Evolutionary conservation across 208 protist genomes (phyloP), one percentile per base, ranked within the genome.

Genomic region (Acanthamoeba lenticulata): DNA sequence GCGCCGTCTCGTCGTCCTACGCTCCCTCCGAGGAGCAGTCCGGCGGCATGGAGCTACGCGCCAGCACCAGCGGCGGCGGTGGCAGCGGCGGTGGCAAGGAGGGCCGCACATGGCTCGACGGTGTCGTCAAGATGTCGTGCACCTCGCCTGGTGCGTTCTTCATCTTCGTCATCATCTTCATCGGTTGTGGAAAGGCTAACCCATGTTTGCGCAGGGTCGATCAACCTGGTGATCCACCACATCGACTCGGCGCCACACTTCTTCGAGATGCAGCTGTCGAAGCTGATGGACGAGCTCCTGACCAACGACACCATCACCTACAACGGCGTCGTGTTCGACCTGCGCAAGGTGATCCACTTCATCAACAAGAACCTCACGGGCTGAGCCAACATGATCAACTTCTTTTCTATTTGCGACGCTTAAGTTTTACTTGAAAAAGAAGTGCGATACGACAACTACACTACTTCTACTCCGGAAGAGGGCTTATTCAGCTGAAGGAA

Each of bases 301-400:
- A 90, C 83, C 83, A 62, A 69, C 36, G 83, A 90, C 57, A 90
- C 83, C 52, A 69, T 90, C 45, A 72, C 52, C 32, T 90, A 90
- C 57, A 90, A 69, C 57, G 83, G 83, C 45, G 83, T 90, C 45
- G 55, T 90, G 40, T 90, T 90, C 27, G 83, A 90, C 32, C 83
- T 90, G 6, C 83, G 83, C 83, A 90, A 90, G 83, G 83, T 90
- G 49, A 90, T 90, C 34, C 83, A 90, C 83, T 90, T 90, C 38
- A 90, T 90, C 52, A 90, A 90, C 83, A 62, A 90, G 42, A 90
- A 90, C 32, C 83, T 90, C 36, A 90, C 83, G 5, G 83, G 83
- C 34, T 90, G 32, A 45, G 0, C 47, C 47, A 5, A 15, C 47
- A 52, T 15, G 9, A 52, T 15, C 9, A 52, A 52, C 47, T n/a